phyloP scores from a whole-genome alignment of 768 basidiomycete genomes.

The Mycena leptocephala region DNA sequence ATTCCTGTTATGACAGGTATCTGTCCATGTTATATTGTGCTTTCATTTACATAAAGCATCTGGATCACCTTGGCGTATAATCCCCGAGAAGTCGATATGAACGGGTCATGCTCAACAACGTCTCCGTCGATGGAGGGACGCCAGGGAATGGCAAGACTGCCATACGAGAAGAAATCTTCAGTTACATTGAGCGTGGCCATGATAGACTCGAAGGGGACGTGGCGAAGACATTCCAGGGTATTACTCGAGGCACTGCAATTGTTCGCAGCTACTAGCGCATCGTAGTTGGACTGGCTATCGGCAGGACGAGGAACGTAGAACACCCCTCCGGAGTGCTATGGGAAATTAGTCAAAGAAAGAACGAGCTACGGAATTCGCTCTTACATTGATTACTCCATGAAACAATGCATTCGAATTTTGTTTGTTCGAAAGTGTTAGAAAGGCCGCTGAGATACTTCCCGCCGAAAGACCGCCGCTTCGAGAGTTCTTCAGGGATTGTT shows the following conservation, averaged over 20 bases:
- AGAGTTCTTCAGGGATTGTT: neutral
- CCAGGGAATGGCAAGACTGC: constrained; percentile 52
- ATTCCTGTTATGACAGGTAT: constrained; percentile 51
- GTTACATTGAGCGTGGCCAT: constrained; percentile 50
- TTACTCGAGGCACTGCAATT: constrained; percentile 45
- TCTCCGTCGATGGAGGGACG: constrained; percentile 56
- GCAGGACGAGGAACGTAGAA: neutral
- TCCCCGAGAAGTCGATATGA: constrained; percentile 51
- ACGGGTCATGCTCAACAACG: constrained; percentile 53
- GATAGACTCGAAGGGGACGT: constrained; percentile 47
- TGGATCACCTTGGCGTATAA: constrained; percentile 44
- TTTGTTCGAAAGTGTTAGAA: constrained; percentile 12
- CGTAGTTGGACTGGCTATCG: constrained; percentile 12
- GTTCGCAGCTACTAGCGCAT: constrained; percentile 15
- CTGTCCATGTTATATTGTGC: constrained; percentile 20
- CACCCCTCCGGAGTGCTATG: constrained; percentile 12
- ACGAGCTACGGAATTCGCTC: too few species aligned
- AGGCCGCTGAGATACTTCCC: constrained; percentile 5
- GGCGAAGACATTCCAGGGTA: constrained; percentile 52
- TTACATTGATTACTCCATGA: constrained; percentile 16
- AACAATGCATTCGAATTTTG: constrained; percentile 1
- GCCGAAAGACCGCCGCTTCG: constrained; percentile 21
- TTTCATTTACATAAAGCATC: neutral
- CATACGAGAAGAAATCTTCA: constrained; percentile 48
- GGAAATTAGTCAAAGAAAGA: neutral